Evolutionary conservation across 2,329 filamentous ascomycete genomes (phyloP).

Genomic region (Beauveria varroae): DNA sequence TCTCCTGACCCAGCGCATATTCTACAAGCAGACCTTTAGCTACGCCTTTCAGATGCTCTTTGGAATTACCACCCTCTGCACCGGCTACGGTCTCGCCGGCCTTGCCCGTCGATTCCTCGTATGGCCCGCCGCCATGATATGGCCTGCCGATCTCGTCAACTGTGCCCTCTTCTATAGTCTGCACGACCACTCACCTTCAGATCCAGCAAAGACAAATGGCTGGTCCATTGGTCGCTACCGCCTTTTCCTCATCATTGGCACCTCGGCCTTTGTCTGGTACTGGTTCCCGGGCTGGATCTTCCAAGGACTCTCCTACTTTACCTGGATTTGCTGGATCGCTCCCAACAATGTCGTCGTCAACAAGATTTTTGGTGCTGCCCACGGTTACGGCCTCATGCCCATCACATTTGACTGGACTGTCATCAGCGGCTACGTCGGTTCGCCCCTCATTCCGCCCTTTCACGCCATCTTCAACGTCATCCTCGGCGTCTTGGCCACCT

Average conservation of each 20-base stretch:
- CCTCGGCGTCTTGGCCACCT: slow-evolving; percentile 46
- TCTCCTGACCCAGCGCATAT: slow-evolving; percentile 43
- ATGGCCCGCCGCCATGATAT: slow-evolving; percentile 50
- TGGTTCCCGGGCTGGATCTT: slow-evolving; percentile 58
- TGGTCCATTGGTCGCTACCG: slow-evolving; percentile 59
- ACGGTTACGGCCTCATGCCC: slow-evolving; percentile 51
- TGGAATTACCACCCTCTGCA: slow-evolving; percentile 46
- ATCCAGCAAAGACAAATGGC: slow-evolving; percentile 45
- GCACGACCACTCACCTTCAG: slow-evolving; percentile 36
- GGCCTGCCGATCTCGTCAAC: slow-evolving; percentile 48
- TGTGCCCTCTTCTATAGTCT: slow-evolving; percentile 43
- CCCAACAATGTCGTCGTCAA: slow-evolving; percentile 53
- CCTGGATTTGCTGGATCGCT: slow-evolving; percentile 55
- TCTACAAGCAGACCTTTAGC: slow-evolving; percentile 49
- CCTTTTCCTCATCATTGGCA: slow-evolving; percentile 52
- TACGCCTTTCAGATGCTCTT: slow-evolving; percentile 48
- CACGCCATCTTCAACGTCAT: slow-evolving; percentile 49
- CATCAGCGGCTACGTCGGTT: slow-evolving; percentile 41
- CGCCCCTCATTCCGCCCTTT: slow-evolving; percentile 46
- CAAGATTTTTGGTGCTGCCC: slow-evolving; percentile 53
- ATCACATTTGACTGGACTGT: slow-evolving; percentile 50
- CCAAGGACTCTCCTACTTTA: slow-evolving; percentile 54
- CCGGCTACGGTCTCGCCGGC: slow-evolving; percentile 51
- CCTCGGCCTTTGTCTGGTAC: slow-evolving; percentile 46
- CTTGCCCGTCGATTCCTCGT: slow-evolving; percentile 46